These are phyloP conservation scores for Setaria italica DNA, from an alignment of 202 grass and related monocot genomes.

Conservation along the genomic window DNA sequence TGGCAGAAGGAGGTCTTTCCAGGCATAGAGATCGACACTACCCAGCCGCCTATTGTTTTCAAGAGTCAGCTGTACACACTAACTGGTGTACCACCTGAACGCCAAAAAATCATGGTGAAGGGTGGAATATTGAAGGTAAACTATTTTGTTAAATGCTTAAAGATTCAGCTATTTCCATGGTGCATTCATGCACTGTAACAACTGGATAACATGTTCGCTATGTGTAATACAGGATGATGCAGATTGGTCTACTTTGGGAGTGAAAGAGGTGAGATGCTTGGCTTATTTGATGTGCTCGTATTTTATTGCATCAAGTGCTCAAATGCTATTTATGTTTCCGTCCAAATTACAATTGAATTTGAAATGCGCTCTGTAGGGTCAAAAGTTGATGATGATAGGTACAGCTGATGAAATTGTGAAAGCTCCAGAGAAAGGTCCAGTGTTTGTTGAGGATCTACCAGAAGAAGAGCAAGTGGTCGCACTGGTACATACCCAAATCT, in stretches of 20 bases:
- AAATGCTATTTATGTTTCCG: slow-evolving; percentile 5
- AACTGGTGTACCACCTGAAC: slow-evolving; percentile 92
- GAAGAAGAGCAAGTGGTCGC: slow-evolving; percentile 92
- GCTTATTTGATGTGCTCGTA: slow-evolving; percentile 41
- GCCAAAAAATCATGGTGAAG: slow-evolving; percentile 99
- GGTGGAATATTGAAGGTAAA: slow-evolving; percentile 94
- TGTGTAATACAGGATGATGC: slow-evolving; percentile 86
- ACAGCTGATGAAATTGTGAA: slow-evolving; percentile 99
- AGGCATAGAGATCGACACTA: slow-evolving; percentile 88
- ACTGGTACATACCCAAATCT: slow-evolving; percentile 49
- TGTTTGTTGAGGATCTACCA: slow-evolving; percentile 97
- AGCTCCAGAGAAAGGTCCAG: slow-evolving; percentile 92
- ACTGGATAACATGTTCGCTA: slow-evolving; percentile 31
- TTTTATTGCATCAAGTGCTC: slow-evolving; percentile 38
- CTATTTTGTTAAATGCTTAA: slow-evolving; percentile 41
- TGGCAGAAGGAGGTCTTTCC: slow-evolving; percentile 93
- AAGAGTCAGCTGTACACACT: slow-evolving; percentile 91
- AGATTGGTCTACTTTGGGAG: slow-evolving; percentile 89
- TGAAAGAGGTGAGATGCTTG: slow-evolving; percentile 84
- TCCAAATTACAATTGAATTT: slow-evolving; percentile 30
- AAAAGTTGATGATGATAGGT: slow-evolving; percentile 99
- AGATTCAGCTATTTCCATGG: slow-evolving; percentile 19
- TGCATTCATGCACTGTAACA: slow-evolving; percentile 26
- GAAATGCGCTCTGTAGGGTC: slow-evolving; percentile 72
- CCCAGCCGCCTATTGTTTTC: slow-evolving; percentile 85